Evolutionary conservation across 1,284 basidiomycete genomes (phyloP), one percentile per base, ranked within the genome.

Genomic region (Sanghuangporus sanghuang): DNA sequence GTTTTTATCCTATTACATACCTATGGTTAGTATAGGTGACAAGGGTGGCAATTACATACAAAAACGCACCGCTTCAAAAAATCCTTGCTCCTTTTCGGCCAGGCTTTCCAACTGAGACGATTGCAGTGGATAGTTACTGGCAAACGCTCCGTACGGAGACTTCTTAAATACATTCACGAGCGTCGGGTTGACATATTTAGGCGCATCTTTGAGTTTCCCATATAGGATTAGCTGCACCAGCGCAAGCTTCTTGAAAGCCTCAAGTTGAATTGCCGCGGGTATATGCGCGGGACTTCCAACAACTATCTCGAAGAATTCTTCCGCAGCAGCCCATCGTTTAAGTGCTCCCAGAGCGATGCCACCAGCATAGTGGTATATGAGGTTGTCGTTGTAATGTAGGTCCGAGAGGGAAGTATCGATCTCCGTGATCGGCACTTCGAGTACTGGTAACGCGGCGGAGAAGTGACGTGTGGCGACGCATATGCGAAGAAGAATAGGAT

Each of bases 181-280:
- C 2, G 74, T 71, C 0, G 80, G 72, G 62, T 86, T 79, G 5
- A 85, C 84, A 71, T 92, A 93, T 74, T 87, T 90, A 2, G 91
- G 90, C 1, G 85, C 78, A 2, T 79, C 73, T 0, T 78, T 73
- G 0, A 79, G 78, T 77, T 85, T 85, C 42, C 92, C 93, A 64
- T 85, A 79, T 14, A 81, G 76, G 57, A 95, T 87, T 32, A 95
- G 74, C 69, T 93, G 91, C 6, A 92, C 81, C 5, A 95, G 77
- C 7, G 84, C 75, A 46, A 92, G 76, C 75, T 94, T 93, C 79
- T 95, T 95, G 71, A 89, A 78, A 0, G 93, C 93, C 69, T 95
- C 93, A 68, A 93, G 73, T 72, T 96, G 93, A 6, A 95, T 79
- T 2, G 87, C 85, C 1, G 85, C 82, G 0, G 86, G 82, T 1